A percentile compares a stretch with the other conserved stretches of the same genome.
These are phyloP conservation scores for Colletotrichum viniferum DNA, from an alignment of 2,329 filamentous ascomycete species.

Conservation along the genomic window DNA sequence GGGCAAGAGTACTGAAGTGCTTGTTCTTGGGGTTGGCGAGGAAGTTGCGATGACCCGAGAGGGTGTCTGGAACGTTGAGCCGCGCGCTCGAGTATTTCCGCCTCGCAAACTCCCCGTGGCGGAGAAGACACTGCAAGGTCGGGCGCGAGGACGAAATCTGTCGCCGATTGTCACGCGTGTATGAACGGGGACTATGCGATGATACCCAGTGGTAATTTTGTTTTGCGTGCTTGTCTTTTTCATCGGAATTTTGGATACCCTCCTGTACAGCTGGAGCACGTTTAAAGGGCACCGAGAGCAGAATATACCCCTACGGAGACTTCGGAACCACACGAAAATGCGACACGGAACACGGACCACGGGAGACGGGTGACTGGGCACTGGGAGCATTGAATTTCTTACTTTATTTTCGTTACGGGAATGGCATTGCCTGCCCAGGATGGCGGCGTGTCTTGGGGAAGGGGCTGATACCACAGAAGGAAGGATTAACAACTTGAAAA, in stretches of 20 bases:
- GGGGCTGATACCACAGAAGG: background rate
- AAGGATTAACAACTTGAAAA: background rate
- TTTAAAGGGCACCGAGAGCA: background rate
- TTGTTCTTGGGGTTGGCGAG: constrained; percentile 46
- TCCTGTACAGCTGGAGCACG: background rate
- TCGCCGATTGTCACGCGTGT: constrained; percentile 1
- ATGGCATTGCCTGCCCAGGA: background rate
- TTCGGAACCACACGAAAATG: background rate
- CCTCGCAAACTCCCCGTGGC: background rate
- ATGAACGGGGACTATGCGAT: background rate
- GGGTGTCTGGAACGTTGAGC: constrained; percentile 33
- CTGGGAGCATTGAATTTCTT: background rate
- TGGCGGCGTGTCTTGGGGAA: background rate
- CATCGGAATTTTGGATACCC: background rate
- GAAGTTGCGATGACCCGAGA: constrained; percentile 46
- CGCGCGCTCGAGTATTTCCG: background rate
- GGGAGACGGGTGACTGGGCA: background rate
- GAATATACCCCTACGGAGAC: background rate
- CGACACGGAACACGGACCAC: background rate
- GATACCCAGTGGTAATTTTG: background rate
- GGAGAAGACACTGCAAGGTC: background rate
- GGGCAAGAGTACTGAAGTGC: constrained; percentile 39
- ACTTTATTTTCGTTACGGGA: background rate
- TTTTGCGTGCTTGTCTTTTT: background rate
- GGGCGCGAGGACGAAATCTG: background rate